A percentile compares a stretch with the other conserved stretches of the same genome.
Evolutionary conservation across 306 rosid species (phyloP).

Genomic region (Vicia villosa): DNA sequence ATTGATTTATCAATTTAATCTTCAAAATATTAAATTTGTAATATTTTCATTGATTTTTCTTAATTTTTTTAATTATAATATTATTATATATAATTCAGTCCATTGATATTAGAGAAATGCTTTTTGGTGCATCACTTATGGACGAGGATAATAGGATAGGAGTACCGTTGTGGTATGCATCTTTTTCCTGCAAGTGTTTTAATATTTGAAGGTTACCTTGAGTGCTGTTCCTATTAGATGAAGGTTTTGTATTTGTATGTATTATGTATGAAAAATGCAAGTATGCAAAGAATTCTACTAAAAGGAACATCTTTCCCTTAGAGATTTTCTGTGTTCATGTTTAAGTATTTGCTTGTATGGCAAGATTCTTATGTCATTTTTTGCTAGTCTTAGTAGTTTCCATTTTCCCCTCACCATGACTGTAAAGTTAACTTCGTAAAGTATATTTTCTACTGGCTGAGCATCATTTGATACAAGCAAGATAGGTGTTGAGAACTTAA

Average conservation of each 20-base stretch:
- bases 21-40: too few relatives aligned
- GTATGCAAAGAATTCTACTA: not conserved
- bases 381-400: constrained; percentile 11
- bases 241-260: too few relatives aligned
- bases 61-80: too few relatives aligned
- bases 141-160: constrained; percentile 85
- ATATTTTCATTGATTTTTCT: too few relatives aligned
- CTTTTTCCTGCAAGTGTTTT: constrained; percentile 32
- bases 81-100: too few relatives aligned
- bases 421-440: not conserved
- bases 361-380: not conserved
- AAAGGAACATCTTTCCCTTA: not conserved
- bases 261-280: constrained; percentile 1
- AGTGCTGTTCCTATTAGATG: too few relatives aligned
- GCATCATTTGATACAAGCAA: constrained; percentile 4
- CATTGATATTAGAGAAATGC: constrained; percentile 89
- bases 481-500: not conserved
- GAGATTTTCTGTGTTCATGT: not conserved
- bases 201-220: too few relatives aligned
- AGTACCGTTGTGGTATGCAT: constrained; percentile 72
- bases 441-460: constrained; percentile 3
- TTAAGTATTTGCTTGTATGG: too few relatives aligned
- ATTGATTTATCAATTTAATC: too few relatives aligned
- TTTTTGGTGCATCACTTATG: constrained; percentile 86
- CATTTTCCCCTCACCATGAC: not conserved